phyloP scores from a whole-genome alignment of 768 basidiomycete genomes.

The Russula ochroleuca region DNA sequence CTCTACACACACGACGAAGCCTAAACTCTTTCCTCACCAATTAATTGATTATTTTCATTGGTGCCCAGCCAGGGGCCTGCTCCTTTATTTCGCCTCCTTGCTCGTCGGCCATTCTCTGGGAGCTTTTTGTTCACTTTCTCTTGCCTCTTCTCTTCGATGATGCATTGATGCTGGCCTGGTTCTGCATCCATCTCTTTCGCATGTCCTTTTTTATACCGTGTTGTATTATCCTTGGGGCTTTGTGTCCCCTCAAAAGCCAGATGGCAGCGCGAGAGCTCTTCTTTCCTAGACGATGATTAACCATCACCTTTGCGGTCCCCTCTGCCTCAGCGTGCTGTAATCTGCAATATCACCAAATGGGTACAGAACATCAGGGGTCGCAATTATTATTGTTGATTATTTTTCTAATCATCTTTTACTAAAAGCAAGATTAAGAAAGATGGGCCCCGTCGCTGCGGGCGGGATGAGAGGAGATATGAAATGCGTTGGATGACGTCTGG shows the following conservation, averaged over 20 bases:
- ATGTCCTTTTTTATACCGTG: conserved; percentile 1
- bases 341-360: conserved; percentile 24
- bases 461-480: neutral
- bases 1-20: conserved; percentile 11
- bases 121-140: neutral
- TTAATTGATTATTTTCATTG: neutral
- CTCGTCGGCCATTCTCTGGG: conserved; percentile 9
- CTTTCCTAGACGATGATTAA: neutral
- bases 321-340: neutral
- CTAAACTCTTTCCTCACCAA: neutral
- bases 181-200: neutral
- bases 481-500: neutral
- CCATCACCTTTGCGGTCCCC: neutral
- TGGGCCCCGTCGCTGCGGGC: neutral
- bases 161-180: neutral
- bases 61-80: neutral
- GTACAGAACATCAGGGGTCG: conserved; percentile 15
- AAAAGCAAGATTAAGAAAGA: neutral
- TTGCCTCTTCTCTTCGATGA: neutral
- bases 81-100: conserved; percentile 1
- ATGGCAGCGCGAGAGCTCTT: neutral
- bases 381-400: neutral
- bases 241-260: neutral
- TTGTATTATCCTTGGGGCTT: neutral
- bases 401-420: neutral